Percentiles rank a stretch among this genome's conserved stretches.
Conservation (phyloP, 495 filamentous ascomycete species). For the Pseudomonodictys pantanalensis region DNA sequence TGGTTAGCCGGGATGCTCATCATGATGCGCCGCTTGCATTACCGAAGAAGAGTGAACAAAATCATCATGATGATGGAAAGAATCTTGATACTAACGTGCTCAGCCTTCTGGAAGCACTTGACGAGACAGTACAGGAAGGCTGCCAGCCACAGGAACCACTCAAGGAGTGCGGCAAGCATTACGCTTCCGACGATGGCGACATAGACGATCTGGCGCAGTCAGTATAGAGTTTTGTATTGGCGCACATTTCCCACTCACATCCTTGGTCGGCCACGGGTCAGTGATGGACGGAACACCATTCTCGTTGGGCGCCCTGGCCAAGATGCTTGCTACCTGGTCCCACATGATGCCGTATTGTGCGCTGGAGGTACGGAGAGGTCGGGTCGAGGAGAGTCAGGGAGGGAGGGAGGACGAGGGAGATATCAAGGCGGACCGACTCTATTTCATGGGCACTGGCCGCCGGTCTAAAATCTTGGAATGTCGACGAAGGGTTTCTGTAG, state of each 20-base stretch:
- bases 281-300: conserved; percentile 27
- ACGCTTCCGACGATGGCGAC: conserved; percentile 76
- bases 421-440: neutral
- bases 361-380: neutral
- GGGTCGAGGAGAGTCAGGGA: conserved; percentile 1
- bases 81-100: conserved; percentile 74
- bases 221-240: neutral
- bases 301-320: conserved; percentile 12
- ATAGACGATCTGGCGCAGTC: conserved; percentile 65
- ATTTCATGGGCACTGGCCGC: conserved; percentile 8
- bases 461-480: neutral
- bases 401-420: neutral
- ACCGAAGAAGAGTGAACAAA: conserved; percentile 74
- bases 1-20: neutral
- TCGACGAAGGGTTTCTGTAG: neutral
- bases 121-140: conserved; percentile 89
- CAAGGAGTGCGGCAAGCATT: conserved; percentile 79
- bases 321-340: conserved; percentile 8
- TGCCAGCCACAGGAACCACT: conserved; percentile 92
- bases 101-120: conserved; percentile 88
- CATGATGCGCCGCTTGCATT: conserved; percentile 31
- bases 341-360: conserved; percentile 7
- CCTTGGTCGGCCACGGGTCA: conserved; percentile 37
- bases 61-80: conserved; percentile 73
- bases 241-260: conserved; percentile 47